Evolutionary conservation across 176 grass and related monocot genomes (phyloP).

Genomic region (Musa troglodytarum): DNA sequence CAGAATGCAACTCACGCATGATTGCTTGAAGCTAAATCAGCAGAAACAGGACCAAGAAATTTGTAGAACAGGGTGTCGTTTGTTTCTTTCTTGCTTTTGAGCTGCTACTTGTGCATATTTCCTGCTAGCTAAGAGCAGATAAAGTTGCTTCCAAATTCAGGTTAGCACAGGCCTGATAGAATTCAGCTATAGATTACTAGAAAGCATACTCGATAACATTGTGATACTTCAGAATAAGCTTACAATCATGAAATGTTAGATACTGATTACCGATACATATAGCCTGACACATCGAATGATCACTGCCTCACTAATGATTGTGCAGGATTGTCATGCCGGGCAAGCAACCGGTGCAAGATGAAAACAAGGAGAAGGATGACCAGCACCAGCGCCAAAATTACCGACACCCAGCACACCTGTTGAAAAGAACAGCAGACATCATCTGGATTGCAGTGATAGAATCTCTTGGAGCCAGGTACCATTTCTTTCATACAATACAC

Average conservation of each 20-base stretch:
- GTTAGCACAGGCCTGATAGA: too few relatives aligned
- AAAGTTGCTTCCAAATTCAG: too few relatives aligned
- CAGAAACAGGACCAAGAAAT: too few relatives aligned
- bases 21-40: too few relatives aligned
- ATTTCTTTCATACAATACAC: not conserved
- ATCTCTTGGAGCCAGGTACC: not conserved
- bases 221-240: not conserved
- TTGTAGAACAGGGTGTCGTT: too few relatives aligned
- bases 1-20: too few relatives aligned
- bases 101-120: too few relatives aligned
- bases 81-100: too few relatives aligned
- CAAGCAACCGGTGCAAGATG: not conserved
- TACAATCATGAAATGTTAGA: not conserved
- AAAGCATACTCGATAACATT: too few relatives aligned
- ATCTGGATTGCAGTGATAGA: not conserved
- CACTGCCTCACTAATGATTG: not conserved
- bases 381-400: constrained; percentile 1
- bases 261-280: not conserved
- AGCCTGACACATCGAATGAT: not conserved
- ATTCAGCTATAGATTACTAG: too few relatives aligned
- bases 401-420: constrained; percentile 1
- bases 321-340: too few relatives aligned
- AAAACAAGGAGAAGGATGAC: constrained; percentile 8
- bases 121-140: too few relatives aligned
- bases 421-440: not conserved